Percentiles rank a stretch among this genome's conserved stretches.
Conservation (phyloP, 202 grass and related monocot species). For the Carex sylvatica region DNA sequence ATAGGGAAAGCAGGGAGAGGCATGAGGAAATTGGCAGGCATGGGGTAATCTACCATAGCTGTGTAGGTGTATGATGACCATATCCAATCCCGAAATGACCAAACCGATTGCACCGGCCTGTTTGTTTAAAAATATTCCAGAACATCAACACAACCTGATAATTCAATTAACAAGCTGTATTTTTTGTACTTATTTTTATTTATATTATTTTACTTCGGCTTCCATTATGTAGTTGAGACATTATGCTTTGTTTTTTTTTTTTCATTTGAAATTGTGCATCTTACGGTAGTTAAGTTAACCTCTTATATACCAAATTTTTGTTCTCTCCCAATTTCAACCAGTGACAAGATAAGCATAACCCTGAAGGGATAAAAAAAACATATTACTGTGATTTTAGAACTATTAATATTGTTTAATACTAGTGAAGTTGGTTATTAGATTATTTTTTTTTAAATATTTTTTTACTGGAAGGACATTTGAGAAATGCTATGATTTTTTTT, state of each 20-base stretch:
- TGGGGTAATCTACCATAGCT: slow-evolving; percentile 92
- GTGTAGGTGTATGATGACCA: slow-evolving; percentile 72
- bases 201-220: neutral
- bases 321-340: no score
- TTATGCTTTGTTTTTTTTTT: neutral
- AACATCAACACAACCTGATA: neutral
- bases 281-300: neutral
- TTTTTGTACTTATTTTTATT: neutral
- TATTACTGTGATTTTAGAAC: no score
- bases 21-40: slow-evolving; percentile 61
- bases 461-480: no score
- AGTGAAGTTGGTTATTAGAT: no score
- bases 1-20: slow-evolving; percentile 81
- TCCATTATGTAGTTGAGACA: neutral
- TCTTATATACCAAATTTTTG: neutral
- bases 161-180: neutral
- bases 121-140: neutral
- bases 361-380: no score
- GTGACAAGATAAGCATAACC: no score
- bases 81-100: slow-evolving; percentile 62
- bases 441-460: no score
- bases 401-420: no score
- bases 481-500: no score
- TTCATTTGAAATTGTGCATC: neutral
- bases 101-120: slow-evolving; percentile 47